Percentiles rank a stretch among this genome's conserved stretches.
phyloP scores from a whole-genome alignment of 371 early-diverging fungal genomes.

The Actinomortierella ambigua region DNA sequence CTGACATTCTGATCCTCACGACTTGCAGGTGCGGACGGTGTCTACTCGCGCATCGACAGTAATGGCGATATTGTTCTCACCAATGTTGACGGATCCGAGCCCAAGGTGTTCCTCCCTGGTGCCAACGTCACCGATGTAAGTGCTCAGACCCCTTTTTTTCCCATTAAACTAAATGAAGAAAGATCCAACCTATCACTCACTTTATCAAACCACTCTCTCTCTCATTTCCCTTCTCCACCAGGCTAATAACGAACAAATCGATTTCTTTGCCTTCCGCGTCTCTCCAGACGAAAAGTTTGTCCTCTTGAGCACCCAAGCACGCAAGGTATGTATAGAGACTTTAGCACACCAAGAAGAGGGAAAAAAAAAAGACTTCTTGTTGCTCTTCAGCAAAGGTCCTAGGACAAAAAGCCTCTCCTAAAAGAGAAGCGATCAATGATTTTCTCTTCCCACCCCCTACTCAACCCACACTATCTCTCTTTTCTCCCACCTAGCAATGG shows the following conservation, averaged over 20 bases:
- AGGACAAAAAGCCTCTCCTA: too few species aligned
- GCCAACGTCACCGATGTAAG: conserved; percentile 32
- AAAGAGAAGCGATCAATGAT: neutral
- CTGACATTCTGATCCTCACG: neutral
- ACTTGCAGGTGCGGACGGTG: conserved; percentile 55
- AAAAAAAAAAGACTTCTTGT: neutral
- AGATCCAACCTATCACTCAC: too few species aligned
- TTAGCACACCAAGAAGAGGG: too few species aligned
- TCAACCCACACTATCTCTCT: neutral
- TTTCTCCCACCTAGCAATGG: conserved; percentile 63
- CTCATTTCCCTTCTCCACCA: conserved; percentile 7
- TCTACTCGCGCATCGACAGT: conserved; percentile 48
- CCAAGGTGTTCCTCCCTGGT: conserved; percentile 26
- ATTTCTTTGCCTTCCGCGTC: conserved; percentile 54
- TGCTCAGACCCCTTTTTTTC: neutral
- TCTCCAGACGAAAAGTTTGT: conserved; percentile 83
- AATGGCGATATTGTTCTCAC: conserved; percentile 52
- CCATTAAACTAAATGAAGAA: neutral
- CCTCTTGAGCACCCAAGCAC: conserved; percentile 67
- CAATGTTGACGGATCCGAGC: conserved; percentile 25
- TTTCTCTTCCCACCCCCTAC: neutral
- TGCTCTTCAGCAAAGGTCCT: neutral
- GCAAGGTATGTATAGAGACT: conserved; percentile 60
- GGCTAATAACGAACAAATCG: conserved; percentile 32
- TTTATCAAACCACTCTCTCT: neutral